Conservation (phyloP, 805 yeast species). For the Candida awuae region DNA sequence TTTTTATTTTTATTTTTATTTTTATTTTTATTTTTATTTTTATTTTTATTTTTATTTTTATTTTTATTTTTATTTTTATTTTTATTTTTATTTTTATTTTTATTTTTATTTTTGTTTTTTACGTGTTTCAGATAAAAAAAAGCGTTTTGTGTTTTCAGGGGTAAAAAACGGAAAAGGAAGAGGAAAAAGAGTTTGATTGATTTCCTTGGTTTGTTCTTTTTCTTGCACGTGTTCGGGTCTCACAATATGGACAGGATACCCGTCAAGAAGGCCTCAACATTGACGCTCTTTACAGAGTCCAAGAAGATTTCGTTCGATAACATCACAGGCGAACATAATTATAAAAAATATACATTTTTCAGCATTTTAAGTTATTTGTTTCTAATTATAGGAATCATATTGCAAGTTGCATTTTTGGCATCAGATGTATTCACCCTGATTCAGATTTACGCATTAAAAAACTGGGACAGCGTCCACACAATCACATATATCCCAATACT, state of each 20-base stretch:
- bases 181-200: neutral
- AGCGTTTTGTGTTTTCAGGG: neutral
- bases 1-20: no score
- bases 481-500: slow-evolving; percentile 27
- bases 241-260: neutral
- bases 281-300: slow-evolving; percentile 14
- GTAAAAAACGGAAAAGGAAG: neutral
- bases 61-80: neutral
- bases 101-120: neutral
- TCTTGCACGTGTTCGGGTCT: neutral
- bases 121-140: neutral
- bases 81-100: no score
- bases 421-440: slow-evolving; percentile 77
- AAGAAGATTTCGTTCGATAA: slow-evolving; percentile 22
- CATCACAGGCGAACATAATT: slow-evolving; percentile 25
- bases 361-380: slow-evolving; percentile 38
- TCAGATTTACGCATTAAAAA: slow-evolving; percentile 61
- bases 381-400: slow-evolving; percentile 33
- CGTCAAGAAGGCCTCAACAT: neutral
- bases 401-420: slow-evolving; percentile 47
- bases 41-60: no score
- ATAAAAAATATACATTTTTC: slow-evolving; percentile 32
- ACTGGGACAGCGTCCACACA: slow-evolving; percentile 27
- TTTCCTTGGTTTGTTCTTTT: neutral
- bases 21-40: no score